Percentiles rank a stretch among this genome's conserved stretches.
Evolutionary conservation across 2,329 filamentous ascomycete species (phyloP).

Genomic region (Mollisiaceae sp.): DNA sequence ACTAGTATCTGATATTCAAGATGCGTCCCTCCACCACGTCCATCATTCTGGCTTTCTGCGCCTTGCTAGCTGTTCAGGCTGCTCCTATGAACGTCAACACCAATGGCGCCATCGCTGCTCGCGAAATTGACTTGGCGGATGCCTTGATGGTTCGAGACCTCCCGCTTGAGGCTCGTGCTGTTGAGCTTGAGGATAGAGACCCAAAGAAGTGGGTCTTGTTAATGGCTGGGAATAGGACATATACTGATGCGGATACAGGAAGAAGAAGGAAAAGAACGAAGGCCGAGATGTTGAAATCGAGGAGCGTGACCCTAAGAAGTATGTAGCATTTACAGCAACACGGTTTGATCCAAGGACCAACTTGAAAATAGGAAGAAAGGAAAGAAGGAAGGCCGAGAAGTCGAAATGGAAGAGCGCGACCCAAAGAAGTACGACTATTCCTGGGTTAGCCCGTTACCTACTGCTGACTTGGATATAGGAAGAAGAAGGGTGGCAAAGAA

Average conservation of each 20-base stretch:
- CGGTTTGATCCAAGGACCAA: background rate
- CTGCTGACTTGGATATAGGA: background rate
- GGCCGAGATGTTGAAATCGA: background rate
- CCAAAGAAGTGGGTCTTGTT: background rate
- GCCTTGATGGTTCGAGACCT: constrained; percentile 4
- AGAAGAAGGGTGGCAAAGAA: background rate
- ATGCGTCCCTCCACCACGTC: constrained; percentile 22
- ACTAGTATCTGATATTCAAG: background rate
- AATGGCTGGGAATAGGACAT: background rate
- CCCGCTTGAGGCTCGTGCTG: constrained; percentile 3
- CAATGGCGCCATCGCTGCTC: background rate
- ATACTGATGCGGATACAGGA: background rate
- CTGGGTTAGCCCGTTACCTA: background rate
- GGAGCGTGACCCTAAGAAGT: background rate
- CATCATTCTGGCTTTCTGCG: constrained; percentile 22
- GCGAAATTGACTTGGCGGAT: background rate
- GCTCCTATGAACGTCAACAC: background rate
- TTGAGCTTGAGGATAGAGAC: constrained; percentile 1
- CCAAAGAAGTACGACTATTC: background rate
- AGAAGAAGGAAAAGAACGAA: background rate
- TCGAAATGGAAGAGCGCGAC: background rate
- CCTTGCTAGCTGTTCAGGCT: constrained; percentile 17
- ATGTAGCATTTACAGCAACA: background rate
- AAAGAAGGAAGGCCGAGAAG: background rate
- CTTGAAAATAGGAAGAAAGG: background rate